phyloP scores from a whole-genome alignment of 1,284 basidiomycete species.

The Cryptococcus sp. region DNA sequence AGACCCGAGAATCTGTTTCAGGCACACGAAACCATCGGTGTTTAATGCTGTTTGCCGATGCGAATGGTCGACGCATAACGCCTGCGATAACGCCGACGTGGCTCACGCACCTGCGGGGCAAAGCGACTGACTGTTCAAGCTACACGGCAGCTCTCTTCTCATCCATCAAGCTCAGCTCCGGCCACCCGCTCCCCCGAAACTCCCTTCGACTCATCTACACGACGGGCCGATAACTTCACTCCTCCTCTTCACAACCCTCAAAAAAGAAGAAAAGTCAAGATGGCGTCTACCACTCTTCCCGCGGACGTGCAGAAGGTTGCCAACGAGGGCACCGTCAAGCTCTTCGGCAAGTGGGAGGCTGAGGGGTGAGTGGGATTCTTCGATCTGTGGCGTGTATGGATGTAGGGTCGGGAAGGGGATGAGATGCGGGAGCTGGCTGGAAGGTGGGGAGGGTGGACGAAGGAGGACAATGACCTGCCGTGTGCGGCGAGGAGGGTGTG shows the following conservation, averaged over 20 bases:
- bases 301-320: constrained; percentile 80
- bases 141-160: neutral
- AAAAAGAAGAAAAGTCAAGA: constrained; percentile 25
- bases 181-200: neutral
- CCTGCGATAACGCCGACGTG: neutral
- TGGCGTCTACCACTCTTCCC: constrained; percentile 60
- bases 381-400: neutral
- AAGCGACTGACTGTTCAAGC: too few relatives aligned
- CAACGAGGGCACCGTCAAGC: constrained; percentile 69
- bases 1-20: too few relatives aligned
- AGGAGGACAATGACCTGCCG: neutral
- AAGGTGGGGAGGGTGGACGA: neutral
- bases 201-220: neutral
- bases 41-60: too few relatives aligned
- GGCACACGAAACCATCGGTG: too few relatives aligned
- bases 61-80: too few relatives aligned
- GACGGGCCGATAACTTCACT: neutral
- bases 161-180: constrained; percentile 13
- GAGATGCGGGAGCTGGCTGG: neutral
- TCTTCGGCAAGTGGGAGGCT: constrained; percentile 96
- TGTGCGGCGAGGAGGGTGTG: neutral
- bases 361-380: constrained; percentile 70
- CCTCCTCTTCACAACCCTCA: neutral
- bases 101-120: neutral
- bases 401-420: neutral